These are phyloP conservation scores for Acer negundo DNA, from an alignment of 345 rosid genomes.

Conservation along the genomic window DNA sequence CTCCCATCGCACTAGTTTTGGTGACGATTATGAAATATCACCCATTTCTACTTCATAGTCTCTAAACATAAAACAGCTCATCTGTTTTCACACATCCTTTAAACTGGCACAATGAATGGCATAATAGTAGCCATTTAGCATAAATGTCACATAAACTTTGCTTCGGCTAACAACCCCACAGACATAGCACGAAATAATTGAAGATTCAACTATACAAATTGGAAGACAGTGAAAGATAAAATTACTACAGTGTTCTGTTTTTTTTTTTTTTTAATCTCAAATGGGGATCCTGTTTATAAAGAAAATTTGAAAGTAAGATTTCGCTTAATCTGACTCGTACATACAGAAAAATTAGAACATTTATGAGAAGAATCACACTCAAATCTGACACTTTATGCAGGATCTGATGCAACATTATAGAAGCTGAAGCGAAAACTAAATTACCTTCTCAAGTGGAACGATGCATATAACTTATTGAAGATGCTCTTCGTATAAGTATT, in stretches of 20 bases:
- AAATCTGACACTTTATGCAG: constrained; percentile 23
- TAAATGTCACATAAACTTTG: too few species aligned
- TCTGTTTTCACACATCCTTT: background rate
- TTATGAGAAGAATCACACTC: constrained; percentile 28
- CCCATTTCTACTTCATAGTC: background rate
- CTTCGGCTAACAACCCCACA: too few species aligned
- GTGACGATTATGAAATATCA: background rate
- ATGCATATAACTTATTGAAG: constrained; percentile 29
- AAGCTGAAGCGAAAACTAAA: constrained; percentile 16
- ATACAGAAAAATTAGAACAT: constrained; percentile 36
- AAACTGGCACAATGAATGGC: background rate
- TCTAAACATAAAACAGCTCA: background rate
- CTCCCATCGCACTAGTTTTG: background rate
- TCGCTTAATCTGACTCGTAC: constrained; percentile 26
- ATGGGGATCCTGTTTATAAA: constrained; percentile 27
- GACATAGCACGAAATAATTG: background rate
- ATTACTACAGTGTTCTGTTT: background rate
- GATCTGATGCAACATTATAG: constrained; percentile 25
- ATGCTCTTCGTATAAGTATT: constrained; percentile 36
- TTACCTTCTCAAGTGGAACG: constrained; percentile 29
- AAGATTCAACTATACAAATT: background rate
- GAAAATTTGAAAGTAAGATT: constrained; percentile 16
- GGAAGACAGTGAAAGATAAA: background rate
- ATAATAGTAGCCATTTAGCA: background rate
- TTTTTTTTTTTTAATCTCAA: background rate